A percentile compares a stretch with the other conserved stretches of the same genome.
phyloP scores from a whole-genome alignment of 257 asterid species.

The Ilex asprella region DNA sequence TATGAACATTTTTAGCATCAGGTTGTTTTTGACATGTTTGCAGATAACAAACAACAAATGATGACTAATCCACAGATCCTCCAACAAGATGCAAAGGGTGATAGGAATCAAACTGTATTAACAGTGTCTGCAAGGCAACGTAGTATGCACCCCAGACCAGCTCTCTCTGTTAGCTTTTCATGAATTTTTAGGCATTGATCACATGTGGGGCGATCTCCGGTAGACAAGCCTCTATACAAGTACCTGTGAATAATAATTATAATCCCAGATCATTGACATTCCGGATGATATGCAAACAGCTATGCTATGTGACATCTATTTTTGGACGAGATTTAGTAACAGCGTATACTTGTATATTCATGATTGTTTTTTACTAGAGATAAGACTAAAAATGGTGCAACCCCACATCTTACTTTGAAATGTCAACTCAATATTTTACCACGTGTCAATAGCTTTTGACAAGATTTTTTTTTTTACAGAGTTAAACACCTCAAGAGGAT shows the following conservation, averaged over 20 bases:
- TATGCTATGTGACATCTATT: too few species aligned
- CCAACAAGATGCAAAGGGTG: background rate
- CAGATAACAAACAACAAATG: background rate
- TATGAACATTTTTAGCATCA: too few species aligned
- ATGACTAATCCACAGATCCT: background rate
- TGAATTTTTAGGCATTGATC: constrained; percentile 90
- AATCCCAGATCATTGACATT: constrained; percentile 2
- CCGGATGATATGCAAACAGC: background rate
- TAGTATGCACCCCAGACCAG: constrained; percentile 93
- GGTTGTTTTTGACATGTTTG: too few species aligned
- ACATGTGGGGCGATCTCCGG: constrained; percentile 98
- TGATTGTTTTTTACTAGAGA: too few species aligned
- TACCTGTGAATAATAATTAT: constrained; percentile 51
- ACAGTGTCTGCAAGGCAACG: constrained; percentile 83
- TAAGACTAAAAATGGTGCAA: too few species aligned
- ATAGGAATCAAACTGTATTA: constrained; percentile 49
- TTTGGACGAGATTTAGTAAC: too few species aligned
- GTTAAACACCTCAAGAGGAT: too few species aligned
- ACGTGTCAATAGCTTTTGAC: too few species aligned
- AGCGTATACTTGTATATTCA: too few species aligned
- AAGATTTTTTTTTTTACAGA: too few species aligned
- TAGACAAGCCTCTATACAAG: constrained; percentile 84
- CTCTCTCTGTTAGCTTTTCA: constrained; percentile 87
- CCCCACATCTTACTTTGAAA: too few species aligned
- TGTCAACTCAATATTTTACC: too few species aligned